These are phyloP conservation scores for Penicillium manginii DNA, from an alignment of 495 filamentous ascomycete species.

Conservation along the genomic window DNA sequence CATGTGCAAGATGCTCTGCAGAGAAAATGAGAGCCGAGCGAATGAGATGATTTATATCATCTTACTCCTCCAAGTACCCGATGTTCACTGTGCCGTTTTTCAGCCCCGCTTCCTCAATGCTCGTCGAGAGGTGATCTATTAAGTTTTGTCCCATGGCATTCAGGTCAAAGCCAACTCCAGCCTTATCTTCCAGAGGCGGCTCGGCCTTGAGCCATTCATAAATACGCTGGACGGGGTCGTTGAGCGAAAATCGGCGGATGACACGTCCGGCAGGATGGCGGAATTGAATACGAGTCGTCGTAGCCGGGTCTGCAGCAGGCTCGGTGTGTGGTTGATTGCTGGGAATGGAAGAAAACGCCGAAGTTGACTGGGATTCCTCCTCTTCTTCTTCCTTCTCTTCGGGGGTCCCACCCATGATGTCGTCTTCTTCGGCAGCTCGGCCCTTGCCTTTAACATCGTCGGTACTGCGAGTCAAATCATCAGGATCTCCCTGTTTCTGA, in stretches of 20 bases:
- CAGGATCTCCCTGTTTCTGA: constrained; percentile 68
- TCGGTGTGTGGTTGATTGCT: constrained; percentile 74
- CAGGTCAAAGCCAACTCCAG: constrained; percentile 80
- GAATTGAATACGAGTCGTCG: constrained; percentile 89
- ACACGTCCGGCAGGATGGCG: constrained; percentile 77
- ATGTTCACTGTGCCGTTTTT: constrained; percentile 93
- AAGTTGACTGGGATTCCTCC: constrained; percentile 27
- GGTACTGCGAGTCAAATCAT: constrained; percentile 74
- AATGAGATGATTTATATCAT: not conserved
- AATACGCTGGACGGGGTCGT: constrained; percentile 79
- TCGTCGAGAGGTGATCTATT: constrained; percentile 70
- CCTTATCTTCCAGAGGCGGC: constrained; percentile 68
- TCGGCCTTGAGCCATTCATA: constrained; percentile 97
- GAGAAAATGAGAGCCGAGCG: too few relatives aligned
- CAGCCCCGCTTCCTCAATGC: constrained; percentile 80
- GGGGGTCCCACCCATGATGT: constrained; percentile 35
- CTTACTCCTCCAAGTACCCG: constrained; percentile 74
- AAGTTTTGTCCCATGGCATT: constrained; percentile 80
- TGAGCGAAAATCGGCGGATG: constrained; percentile 78
- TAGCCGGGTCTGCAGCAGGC: constrained; percentile 67
- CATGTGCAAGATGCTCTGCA: too few relatives aligned
- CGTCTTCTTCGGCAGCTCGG: constrained; percentile 50
- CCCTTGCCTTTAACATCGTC: constrained; percentile 68
- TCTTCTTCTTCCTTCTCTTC: constrained; percentile 2
- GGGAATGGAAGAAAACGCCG: constrained; percentile 69